Conservation (phyloP, 2,329 filamentous ascomycete genomes). For the Arthrinium puccinioides region DNA sequence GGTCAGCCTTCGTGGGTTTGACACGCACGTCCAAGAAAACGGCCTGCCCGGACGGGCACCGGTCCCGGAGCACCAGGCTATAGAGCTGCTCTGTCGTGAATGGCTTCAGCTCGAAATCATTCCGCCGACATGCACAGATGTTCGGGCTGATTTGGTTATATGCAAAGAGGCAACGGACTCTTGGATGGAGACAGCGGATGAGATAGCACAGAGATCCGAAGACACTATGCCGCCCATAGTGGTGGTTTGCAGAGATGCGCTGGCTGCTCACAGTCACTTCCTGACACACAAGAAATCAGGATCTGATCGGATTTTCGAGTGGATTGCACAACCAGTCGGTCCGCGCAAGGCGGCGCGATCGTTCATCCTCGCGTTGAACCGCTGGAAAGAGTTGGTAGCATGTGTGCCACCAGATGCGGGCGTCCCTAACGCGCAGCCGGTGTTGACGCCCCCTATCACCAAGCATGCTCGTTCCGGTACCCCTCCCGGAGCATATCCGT, state of each 20-base stretch:
- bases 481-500: too few relatives aligned
- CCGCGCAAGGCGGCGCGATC: background rate
- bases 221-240: slow-evolving; percentile 17
- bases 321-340: slow-evolving; percentile 25
- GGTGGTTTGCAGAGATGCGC: slow-evolving; percentile 24
- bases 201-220: slow-evolving; percentile 7
- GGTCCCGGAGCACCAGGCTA: slow-evolving; percentile 8
- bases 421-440: too few relatives aligned
- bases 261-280: slow-evolving; percentile 18
- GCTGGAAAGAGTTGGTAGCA: slow-evolving; percentile 19
- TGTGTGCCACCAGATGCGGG: too few relatives aligned
- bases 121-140: background rate
- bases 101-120: slow-evolving; percentile 25
- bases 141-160: slow-evolving; percentile 15
- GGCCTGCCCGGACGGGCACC: slow-evolving; percentile 1
- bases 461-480: too few relatives aligned
- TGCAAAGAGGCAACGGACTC: too few relatives aligned
- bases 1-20: slow-evolving; percentile 17
- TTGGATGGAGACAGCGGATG: slow-evolving; percentile 6
- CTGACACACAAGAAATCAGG: slow-evolving; percentile 8
- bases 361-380: slow-evolving; percentile 7
- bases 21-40: background rate
- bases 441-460: too few relatives aligned
- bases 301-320: slow-evolving; percentile 22
- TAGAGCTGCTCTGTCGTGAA: slow-evolving; percentile 21